Base-by-base conservation (phyloP, 768 basidiomycete species). In the Sistotremastrum suecicum region DNA sequence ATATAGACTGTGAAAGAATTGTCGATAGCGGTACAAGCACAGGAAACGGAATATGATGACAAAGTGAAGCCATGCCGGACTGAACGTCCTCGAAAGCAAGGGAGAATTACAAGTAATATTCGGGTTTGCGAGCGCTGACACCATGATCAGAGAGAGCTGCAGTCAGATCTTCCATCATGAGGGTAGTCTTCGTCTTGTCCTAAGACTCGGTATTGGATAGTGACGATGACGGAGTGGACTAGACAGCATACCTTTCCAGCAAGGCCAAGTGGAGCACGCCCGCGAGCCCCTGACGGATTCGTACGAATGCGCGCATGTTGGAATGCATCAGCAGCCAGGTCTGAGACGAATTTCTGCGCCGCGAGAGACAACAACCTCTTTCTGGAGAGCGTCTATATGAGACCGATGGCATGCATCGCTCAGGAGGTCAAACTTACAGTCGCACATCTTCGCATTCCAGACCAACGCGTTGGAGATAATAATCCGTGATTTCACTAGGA, bases 121-220 rank as follows among this genome's bases (percentile, higher is more conserved):
- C 91, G 10, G 94, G 90, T 55, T 95, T 94, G 59, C 83, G 80
- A 9, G 88, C 74, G 53, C 84, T 91, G 55, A 99, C 89, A 4
- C 94, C 94, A 55, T 98, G 95, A 62, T 99, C 95, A n/a, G 74
- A 72, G 33, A 99, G 72, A 1, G 95, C 95, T 4, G 89, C 71
- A 48, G 84, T 86, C 34, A 99, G 70, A 58, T 99, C 95, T 44
- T 99, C 95, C 91, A 98, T 97, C 12, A 89, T 95, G 51, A 99
- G 64, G 0, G 90, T 87, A 37, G 94, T 97, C 50, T 86, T 78
- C 37, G 88, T 91, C 58, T 91, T 86, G 57, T 89, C 87, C 85
- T 10, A 41, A 7, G 11, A 32, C 5, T n/a, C 20, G 3, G 30
- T 8, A 30, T 42, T 40, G 44, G 51, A 41, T 43, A 43, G 34